These are phyloP conservation scores for Chimonanthus praecox DNA, from an alignment of 164 flowering plant species.

Conservation along the genomic window DNA sequence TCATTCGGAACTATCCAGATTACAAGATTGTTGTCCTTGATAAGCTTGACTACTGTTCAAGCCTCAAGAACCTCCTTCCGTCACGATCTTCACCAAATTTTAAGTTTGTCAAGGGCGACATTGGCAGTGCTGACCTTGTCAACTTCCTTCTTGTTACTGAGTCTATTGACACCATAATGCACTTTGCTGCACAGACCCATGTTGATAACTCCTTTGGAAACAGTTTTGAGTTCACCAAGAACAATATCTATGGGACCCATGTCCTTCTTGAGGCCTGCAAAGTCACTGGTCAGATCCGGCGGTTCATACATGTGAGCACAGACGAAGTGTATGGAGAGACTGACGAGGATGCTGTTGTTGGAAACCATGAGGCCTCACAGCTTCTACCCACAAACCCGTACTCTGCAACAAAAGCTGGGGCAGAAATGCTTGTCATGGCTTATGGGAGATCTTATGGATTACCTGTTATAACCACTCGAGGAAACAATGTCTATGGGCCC, in stretches of 20 bases:
- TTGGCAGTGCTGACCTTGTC: slow-evolving; percentile 22
- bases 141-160: slow-evolving; percentile 21
- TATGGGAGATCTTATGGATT: slow-evolving; percentile 20
- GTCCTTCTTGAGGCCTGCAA: slow-evolving; percentile 27
- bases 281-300: slow-evolving; percentile 16
- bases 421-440: slow-evolving; percentile 30
- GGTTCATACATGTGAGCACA: slow-evolving; percentile 26
- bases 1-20: slow-evolving; percentile 17
- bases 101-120: slow-evolving; percentile 26
- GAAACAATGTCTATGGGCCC: slow-evolving; percentile 27
- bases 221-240: slow-evolving; percentile 24
- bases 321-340: slow-evolving; percentile 26
- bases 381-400: slow-evolving; percentile 30
- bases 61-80: slow-evolving; percentile 23
- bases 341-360: slow-evolving; percentile 14
- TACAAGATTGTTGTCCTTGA: slow-evolving; percentile 22
- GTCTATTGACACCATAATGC: slow-evolving; percentile 24
- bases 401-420: slow-evolving; percentile 28
- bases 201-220: slow-evolving; percentile 26
- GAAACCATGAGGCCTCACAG: slow-evolving; percentile 24
- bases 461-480: slow-evolving; percentile 20
- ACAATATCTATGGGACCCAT: slow-evolving; percentile 26
- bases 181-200: slow-evolving; percentile 30
- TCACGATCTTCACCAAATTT: slow-evolving; percentile 18
- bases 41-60: slow-evolving; percentile 27